Evolutionary conservation across 1,139 yeast genomes (phyloP), one percentile per base, ranked within the genome.

Genomic region (Candida anutae): DNA sequence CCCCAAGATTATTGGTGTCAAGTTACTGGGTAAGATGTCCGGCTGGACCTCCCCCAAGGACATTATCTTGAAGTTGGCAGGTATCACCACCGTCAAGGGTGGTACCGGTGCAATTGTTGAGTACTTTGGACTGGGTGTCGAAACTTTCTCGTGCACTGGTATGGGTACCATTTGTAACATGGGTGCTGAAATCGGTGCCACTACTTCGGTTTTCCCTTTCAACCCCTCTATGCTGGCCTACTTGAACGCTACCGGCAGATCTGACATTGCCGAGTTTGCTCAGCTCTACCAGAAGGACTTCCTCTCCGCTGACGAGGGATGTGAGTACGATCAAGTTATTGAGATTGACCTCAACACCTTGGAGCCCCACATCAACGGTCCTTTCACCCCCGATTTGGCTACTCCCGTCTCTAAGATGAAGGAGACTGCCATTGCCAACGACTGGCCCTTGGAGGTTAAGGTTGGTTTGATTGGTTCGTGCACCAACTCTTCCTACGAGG

Each of bases 151-250:
- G 28, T 87, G 95, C 69, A 88, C 98, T 41, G 98, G 98, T 77
- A 88, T 88, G 98, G 98, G 94, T 62, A 88, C 98, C 53, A 90
- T 88, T 66, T 88, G 98, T 78, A 88, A 88, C 67, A 88, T 88
- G 98, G 98, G 98, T 77, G 98, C 98, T 46, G 98, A 88, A 69
- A 85, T 88, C 48, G 98, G 98, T 73, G 98, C 97, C 39, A 88
- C 98, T 44, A 90, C 98, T 37, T 90, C 97, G 31, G 88, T 83
- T 42, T 90, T 90, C 94, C 98, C 98, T 63, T 87, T 69, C 79
- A 85, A 85, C 73, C 67, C 77, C 48, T 78, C 95, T 41, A 85
- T 85, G 95, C 77, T 66, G 56, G 83, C 81, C 43, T 90, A 84
- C 71, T 74, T 90, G 63, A 64, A 75, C 45, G 94, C 95, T 35